phyloP scores from a whole-genome alignment of 306 rosid genomes.

The Styphnolobium japonicum region DNA sequence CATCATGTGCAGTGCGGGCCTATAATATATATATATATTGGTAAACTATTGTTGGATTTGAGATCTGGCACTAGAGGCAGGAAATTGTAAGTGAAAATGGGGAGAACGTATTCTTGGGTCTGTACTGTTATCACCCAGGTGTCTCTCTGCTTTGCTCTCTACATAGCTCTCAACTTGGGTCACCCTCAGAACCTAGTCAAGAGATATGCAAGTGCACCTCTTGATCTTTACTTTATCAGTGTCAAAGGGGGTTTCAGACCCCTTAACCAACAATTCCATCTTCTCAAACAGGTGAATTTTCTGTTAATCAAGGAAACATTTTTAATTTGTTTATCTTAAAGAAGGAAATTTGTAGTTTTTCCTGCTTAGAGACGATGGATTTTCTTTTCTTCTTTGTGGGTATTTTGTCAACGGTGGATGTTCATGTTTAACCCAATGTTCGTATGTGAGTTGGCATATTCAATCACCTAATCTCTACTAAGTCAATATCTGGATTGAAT shows the following conservation, averaged over 20 bases:
- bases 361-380: background rate
- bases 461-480: background rate
- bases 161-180: slow-evolving; percentile 47
- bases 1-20: too few relatives aligned
- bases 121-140: slow-evolving; percentile 51
- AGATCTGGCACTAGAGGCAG: too few relatives aligned
- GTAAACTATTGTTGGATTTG: too few relatives aligned
- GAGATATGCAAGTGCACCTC: slow-evolving; percentile 18
- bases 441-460: background rate
- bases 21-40: too few relatives aligned
- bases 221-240: slow-evolving; percentile 50
- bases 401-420: background rate
- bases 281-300: slow-evolving; percentile 42
- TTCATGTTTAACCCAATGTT: background rate
- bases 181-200: slow-evolving; percentile 26
- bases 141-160: slow-evolving; percentile 53
- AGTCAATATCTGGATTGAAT: background rate
- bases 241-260: slow-evolving; percentile 65
- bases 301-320: background rate
- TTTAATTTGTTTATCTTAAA: background rate
- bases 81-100: too few relatives aligned
- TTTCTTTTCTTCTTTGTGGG: background rate
- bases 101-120: slow-evolving; percentile 39
- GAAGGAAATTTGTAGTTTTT: background rate
- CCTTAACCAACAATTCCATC: slow-evolving; percentile 43